Percentiles rank a stretch among this genome's conserved stretches.
phyloP scores from a whole-genome alignment of 2,329 filamentous ascomycete genomes.

The Sclerotinia borealis region DNA sequence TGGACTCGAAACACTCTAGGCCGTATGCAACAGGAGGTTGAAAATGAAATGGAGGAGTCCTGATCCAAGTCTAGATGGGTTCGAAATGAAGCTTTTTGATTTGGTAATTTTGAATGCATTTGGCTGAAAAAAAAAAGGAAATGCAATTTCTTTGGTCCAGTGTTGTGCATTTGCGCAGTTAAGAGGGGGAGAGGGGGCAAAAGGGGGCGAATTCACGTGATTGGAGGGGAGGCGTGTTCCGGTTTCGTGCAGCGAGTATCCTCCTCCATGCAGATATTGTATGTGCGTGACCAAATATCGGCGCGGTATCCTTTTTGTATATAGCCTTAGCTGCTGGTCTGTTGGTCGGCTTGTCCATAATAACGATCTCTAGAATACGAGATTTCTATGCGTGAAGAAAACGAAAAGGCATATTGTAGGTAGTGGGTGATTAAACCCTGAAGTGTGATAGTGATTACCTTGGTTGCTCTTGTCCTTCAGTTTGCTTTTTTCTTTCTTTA shows the following conservation, averaged over 20 bases:
- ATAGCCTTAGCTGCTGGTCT: constrained; percentile 1
- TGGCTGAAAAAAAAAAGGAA: neutral
- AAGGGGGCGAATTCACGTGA: constrained; percentile 7
- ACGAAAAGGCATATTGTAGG: neutral
- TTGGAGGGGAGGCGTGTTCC: constrained; percentile 4
- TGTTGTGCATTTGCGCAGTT: neutral
- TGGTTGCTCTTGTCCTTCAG: neutral
- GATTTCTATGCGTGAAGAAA: neutral
- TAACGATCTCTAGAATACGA: neutral
- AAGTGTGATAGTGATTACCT: neutral
- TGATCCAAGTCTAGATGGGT: neutral
- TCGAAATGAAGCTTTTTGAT: neutral
- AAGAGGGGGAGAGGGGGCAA: no score
- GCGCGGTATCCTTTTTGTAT: constrained; percentile 2
- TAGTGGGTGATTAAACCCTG: neutral
- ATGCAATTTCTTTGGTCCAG: neutral
- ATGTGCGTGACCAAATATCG: constrained; percentile 8
- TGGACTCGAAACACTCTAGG: neutral
- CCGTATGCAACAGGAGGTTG: neutral
- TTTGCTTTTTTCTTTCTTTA: neutral
- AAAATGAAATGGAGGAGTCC: neutral
- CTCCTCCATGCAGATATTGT: constrained; percentile 3
- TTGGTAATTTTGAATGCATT: neutral
- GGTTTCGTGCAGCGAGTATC: constrained; percentile 2
- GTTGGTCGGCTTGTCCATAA: neutral